phyloP scores from a whole-genome alignment of 2,329 filamentous ascomycete genomes.

The Coleophoma eucalyptorum region DNA sequence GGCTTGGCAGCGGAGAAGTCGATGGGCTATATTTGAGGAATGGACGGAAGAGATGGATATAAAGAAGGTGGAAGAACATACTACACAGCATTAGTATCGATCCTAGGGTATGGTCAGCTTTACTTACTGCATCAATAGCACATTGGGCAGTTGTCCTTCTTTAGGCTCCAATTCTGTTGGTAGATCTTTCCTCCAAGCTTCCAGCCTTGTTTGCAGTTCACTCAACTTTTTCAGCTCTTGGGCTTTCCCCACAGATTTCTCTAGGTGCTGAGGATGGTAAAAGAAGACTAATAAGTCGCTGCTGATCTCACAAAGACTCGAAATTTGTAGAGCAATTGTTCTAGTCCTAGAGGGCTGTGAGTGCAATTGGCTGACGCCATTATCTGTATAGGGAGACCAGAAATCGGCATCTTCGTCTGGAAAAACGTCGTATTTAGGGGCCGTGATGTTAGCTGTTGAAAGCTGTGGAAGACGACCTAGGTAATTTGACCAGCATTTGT shows the following conservation, averaged over 20 bases:
- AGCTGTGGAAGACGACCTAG: constrained; percentile 87
- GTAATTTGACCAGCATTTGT: constrained; percentile 99
- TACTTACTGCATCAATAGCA: constrained; percentile 78
- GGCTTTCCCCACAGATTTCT: constrained; percentile 66
- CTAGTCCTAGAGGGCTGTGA: constrained; percentile 81
- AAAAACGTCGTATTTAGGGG: constrained; percentile 87
- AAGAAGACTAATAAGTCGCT: constrained; percentile 86
- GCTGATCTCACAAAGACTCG: constrained; percentile 86
- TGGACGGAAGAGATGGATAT: constrained; percentile 92
- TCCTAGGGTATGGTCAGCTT: neutral
- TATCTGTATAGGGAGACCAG: constrained; percentile 89
- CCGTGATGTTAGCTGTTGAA: constrained; percentile 73
- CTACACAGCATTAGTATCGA: constrained; percentile 41
- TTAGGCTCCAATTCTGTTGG: constrained; percentile 85
- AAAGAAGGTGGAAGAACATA: constrained; percentile 96
- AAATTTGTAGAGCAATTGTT: constrained; percentile 77
- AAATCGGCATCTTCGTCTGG: constrained; percentile 79
- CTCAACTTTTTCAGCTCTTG: constrained; percentile 88
- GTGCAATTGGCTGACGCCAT: constrained; percentile 67
- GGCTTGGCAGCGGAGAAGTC: constrained; percentile 77
- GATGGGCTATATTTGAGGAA: constrained; percentile 86
- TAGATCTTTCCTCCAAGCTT: constrained; percentile 82
- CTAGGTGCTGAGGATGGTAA: constrained; percentile 74
- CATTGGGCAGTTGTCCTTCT: constrained; percentile 84
- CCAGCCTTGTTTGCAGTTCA: constrained; percentile 83